Base-by-base conservation (phyloP, 352 stramenopile genomes). In the Phytophthora multivora region DNA sequence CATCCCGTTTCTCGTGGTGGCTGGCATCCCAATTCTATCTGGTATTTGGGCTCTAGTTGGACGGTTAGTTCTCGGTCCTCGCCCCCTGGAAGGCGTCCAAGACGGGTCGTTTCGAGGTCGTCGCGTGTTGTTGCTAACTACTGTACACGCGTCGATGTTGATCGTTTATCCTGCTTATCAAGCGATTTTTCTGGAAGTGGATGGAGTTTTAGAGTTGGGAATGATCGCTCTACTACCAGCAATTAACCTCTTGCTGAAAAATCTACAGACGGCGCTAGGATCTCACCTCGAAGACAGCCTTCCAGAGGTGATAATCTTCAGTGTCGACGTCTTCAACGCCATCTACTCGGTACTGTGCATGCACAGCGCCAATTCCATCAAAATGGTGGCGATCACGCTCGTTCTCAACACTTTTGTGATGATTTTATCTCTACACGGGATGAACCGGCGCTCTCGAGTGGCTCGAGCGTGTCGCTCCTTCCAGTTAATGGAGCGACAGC, bases 231-330 rank as follows among this genome's bases (percentile, higher is more conserved):
- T 76, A 4, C 23, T 83, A 1, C 59, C 69, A n/a, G 23, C 59
- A 2, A 63, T 86, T 11, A 86, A 86, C 13, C 28, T 77, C 10
- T 15, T 45, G 0, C 48, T 86, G n/a, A 83, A 80, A 50, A 72
- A 73, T 19, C 28, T 79, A 4, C 48, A 79, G 35, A 73, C 66
- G 9, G 46, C 49, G 6, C 51, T 73, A 19, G 72, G 71, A 16
- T 64, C 51, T 2, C 62, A 79, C 33, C 36, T 63, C 9, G 48
- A 71, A 33, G 48, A 76, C 28, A 55, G 51, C 40, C 39, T 78
- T 2, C 68, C 72, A 0, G 69, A 76, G 31, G 65, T 59, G 7
- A 49, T 77, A 18, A 73, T 72, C 23, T 75, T 79, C 25, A 70
- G 54, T 2, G 51, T 82, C 43, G 70, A 82, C 13, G 48, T 74